Conservation (phyloP, 2,329 filamentous ascomycete species). For the Xylaria sp. region DNA sequence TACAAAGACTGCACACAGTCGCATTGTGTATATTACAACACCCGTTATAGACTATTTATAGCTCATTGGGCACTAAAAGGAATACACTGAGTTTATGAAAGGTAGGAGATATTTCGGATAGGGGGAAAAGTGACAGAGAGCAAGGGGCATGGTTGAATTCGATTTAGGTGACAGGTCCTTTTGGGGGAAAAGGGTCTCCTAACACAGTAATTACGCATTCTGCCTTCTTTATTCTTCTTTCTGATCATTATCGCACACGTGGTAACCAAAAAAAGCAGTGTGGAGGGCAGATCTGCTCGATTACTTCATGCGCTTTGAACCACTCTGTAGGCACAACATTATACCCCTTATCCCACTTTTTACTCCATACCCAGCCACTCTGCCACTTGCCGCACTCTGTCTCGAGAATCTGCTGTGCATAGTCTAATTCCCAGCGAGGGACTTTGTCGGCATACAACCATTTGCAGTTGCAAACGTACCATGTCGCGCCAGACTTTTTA, state of each 20-base stretch:
- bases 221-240: background rate
- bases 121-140: no score
- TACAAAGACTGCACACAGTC: no score
- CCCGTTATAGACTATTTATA: no score
- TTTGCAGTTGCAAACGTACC: constrained; percentile 24
- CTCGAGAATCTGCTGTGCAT: constrained; percentile 3
- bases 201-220: background rate
- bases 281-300: background rate
- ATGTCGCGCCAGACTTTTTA: background rate
- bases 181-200: no score
- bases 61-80: no score
- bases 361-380: constrained; percentile 26
- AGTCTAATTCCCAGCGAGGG: constrained; percentile 14
- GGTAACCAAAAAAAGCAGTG: background rate
- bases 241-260: background rate
- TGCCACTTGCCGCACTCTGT: constrained; percentile 10
- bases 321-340: constrained; percentile 12
- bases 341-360: constrained; percentile 25
- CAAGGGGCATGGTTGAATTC: no score
- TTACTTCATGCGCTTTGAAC: background rate
- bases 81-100: no score
- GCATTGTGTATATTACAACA: no score
- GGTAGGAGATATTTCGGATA: no score
- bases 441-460: background rate
- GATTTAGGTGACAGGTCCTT: no score